Evolutionary conservation across 2,329 filamentous ascomycete species (phyloP), one percentile per base, ranked within the genome.

Genomic region (Penicillium sp.): DNA sequence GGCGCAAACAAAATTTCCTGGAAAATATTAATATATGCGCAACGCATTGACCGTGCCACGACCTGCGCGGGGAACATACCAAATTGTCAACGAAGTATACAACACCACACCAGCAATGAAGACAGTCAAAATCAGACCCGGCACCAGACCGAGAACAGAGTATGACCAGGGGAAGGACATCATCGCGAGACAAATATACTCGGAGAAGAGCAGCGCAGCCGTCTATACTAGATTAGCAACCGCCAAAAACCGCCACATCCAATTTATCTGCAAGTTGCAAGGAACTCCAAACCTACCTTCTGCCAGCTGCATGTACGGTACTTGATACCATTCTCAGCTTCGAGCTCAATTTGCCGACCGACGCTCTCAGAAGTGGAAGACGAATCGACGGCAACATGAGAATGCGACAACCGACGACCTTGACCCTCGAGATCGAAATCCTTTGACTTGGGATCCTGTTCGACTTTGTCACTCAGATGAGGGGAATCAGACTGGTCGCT

Each of bases 91-190:
- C 21, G 86, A 92, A 48, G 93, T 96, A 74, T 96, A 97, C 5
- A 96, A 80, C 1, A 97, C 93, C 19, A 93, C 75, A 5, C 78
- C 82, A 26, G 93, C 91, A 57, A 96, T 84, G 29, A 93, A 84
- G 2, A 90, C 81, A 0, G 93, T 96, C 70, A 96, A 72, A 60
- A 96, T 93, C 53, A 97, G 74, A 24, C 90, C 92, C 0, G 93
- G 92, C 0, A 96, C 90, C 16, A 97, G 82, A 8, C 93, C 93
- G 8, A 97, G 84, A 27, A 93, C 79, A 44, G 91, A 90, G 75
- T 97, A 97, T 0, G 91, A 96, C 83, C 90, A 96, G 0, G 93
- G 93, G 66, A 97, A 97, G 50, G 90, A 96, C 92, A 97, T 96
- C 71, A 96, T 96, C 22, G 84, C 84, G 76, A 97, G 78, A 73